Conservation (phyloP, 306 rosid species). For the Neltuma alba region DNA sequence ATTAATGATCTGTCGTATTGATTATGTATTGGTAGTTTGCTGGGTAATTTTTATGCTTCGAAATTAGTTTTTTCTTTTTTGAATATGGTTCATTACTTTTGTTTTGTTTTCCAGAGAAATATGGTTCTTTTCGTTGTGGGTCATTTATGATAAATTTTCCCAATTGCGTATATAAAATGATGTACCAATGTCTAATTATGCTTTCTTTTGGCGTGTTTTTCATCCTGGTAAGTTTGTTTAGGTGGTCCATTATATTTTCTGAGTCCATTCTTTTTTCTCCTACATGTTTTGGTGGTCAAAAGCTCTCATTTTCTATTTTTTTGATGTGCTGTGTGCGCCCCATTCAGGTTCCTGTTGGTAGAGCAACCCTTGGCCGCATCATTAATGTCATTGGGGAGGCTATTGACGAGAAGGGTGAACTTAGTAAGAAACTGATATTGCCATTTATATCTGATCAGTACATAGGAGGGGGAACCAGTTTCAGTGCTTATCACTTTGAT, state of each 20-base stretch:
- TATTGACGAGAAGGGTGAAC: conserved; percentile 80
- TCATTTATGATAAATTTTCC: background rate
- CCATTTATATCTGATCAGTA: background rate
- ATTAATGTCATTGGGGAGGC: conserved; percentile 96
- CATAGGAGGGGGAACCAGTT: too few species aligned
- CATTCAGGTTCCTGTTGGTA: conserved; percentile 90
- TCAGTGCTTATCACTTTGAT: too few species aligned
- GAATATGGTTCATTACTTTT: too few species aligned
- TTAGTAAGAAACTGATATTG: conserved; percentile 56
- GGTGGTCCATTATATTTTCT: background rate
- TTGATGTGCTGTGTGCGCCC: conserved; percentile 8
- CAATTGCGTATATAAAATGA: background rate
- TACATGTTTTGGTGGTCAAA: background rate
- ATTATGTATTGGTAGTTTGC: background rate
- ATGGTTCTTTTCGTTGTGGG: background rate
- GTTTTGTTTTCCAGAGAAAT: too few species aligned
- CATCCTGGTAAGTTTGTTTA: background rate
- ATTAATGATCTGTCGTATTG: background rate
- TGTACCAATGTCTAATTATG: background rate
- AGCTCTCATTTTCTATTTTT: background rate
- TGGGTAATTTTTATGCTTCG: conserved; percentile 5
- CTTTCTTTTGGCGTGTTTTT: background rate
- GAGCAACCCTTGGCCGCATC: conserved; percentile 97
- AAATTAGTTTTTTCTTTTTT: background rate
- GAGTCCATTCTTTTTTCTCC: background rate